Conservation (phyloP, 2,329 filamentous ascomycete species). For the Aspergillus pseudonomiae region DNA sequence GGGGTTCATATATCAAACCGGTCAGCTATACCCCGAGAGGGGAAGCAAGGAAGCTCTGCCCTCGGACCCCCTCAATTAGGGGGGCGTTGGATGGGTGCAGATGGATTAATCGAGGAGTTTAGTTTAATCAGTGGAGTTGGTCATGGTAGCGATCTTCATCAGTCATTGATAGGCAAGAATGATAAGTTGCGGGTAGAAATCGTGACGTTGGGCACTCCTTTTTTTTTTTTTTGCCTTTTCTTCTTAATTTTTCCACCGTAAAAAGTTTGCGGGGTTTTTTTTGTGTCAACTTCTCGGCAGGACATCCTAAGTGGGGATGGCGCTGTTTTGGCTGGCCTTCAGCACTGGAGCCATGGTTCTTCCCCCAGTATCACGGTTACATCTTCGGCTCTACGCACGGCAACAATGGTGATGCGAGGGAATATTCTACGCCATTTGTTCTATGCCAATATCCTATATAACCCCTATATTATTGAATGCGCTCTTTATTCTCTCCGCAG, state of each 20-base stretch:
- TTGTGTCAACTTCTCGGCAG: slow-evolving; percentile 30
- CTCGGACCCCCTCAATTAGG: neutral
- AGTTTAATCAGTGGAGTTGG: slow-evolving; percentile 7
- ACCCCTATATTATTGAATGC: neutral
- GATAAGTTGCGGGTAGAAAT: slow-evolving; percentile 11
- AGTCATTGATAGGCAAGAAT: slow-evolving; percentile 4
- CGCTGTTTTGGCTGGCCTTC: neutral
- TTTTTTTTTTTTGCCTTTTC: slow-evolving; percentile 1
- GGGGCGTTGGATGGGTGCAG: neutral
- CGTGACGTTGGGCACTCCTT: slow-evolving; percentile 10
- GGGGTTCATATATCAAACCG: slow-evolving; percentile 2
- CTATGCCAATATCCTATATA: neutral
- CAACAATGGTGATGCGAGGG: neutral
- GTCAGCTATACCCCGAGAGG: neutral
- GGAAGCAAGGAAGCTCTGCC: neutral
- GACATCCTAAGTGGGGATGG: slow-evolving; percentile 33
- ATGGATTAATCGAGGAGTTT: slow-evolving; percentile 5
- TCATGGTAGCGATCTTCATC: neutral
- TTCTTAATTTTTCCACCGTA: neutral
- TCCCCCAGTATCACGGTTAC: neutral
- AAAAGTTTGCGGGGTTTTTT: slow-evolving; percentile 16
- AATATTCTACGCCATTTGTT: neutral
- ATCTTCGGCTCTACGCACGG: neutral
- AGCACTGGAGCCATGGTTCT: neutral
- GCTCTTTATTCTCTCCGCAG: neutral